Evolutionary conservation across 2,329 filamentous ascomycete genomes (phyloP).

Genomic region (Paecilomyces dactylethromorphus): DNA sequence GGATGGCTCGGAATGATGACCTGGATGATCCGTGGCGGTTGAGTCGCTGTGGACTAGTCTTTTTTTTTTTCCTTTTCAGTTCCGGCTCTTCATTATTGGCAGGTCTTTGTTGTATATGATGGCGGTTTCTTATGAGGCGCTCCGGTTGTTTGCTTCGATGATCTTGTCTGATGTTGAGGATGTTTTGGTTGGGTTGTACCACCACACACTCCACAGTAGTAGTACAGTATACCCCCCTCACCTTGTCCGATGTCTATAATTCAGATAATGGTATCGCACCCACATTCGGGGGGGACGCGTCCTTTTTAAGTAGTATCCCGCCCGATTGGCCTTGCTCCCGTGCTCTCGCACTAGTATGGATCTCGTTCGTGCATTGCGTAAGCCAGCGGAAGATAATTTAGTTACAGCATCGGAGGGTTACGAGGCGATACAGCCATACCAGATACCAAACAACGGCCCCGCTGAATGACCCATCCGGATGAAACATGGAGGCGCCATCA

Average conservation of each 20-base stretch:
- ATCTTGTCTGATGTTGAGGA: neutral
- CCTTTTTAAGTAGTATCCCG: neutral
- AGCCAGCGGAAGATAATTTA: neutral
- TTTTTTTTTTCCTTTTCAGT: neutral
- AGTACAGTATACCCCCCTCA: neutral
- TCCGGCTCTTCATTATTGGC: neutral
- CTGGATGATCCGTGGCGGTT: constrained; percentile 7
- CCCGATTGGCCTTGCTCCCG: neutral
- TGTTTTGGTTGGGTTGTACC: neutral
- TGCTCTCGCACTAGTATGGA: neutral
- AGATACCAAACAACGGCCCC: neutral
- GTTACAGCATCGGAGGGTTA: neutral
- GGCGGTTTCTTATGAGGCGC: neutral
- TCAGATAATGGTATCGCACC: neutral
- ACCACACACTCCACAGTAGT: neutral
- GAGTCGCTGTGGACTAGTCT: neutral
- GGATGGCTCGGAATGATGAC: constrained; percentile 10
- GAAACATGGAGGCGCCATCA: neutral
- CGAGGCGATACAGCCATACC: neutral
- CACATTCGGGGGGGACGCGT: neutral
- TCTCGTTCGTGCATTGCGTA: neutral
- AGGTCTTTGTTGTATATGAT: neutral
- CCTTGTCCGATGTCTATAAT: neutral
- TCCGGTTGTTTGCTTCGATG: neutral
- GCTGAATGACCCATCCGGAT: neutral